Evolutionary conservation across 495 filamentous ascomycete species (phyloP), one percentile per base, ranked within the genome.

Genomic region (Penicillium mononematosum): DNA sequence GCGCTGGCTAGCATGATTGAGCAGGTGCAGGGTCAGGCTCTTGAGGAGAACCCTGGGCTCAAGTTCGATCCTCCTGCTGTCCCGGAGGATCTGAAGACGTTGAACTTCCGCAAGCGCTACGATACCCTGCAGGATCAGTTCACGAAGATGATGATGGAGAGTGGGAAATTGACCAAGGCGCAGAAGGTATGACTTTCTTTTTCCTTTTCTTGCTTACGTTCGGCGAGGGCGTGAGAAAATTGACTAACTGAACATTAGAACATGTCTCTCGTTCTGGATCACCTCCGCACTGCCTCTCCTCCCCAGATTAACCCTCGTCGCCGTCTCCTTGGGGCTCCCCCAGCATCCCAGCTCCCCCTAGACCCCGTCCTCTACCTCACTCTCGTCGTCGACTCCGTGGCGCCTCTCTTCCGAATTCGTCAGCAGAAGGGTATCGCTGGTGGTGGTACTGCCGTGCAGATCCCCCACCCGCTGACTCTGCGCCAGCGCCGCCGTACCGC

Each of bases 341-440:
- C 91, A 0, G 78, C 88, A 22, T 70, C 80, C 9, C 86, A 92
- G 49, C 83, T 96, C 31, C 88, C 90, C 8, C 78, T 89, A 19
- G 83, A 95, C 74, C 87, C 92, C 10, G 76, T 92, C 31, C 77
- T 83, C 44, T 92, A 92, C 74, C 83, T 96, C 39, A 89, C 85
- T 0, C 74, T 93, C 38, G 91, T 93, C n/a, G 87, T 98, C 67
- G 94, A 98, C 79, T 96, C 91, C 11, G 88, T 98, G n/a, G 90
- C 91, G 12, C 94, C 94, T 20, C 78, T 98, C 22, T 73, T 98
- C 64, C 87, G 87, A 29, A 84, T 98, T 64, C 82, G 84, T 22
- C 78, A 78, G 32, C 81, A 88, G 65, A 88, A 85, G 70, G 91
- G 90, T 61, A 81, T 89, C 34, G 89, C 88, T 1, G 91, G 92